These are phyloP conservation scores for Globisporangium lucens DNA, from an alignment of 352 stramenopile species.

Conservation along the genomic window DNA sequence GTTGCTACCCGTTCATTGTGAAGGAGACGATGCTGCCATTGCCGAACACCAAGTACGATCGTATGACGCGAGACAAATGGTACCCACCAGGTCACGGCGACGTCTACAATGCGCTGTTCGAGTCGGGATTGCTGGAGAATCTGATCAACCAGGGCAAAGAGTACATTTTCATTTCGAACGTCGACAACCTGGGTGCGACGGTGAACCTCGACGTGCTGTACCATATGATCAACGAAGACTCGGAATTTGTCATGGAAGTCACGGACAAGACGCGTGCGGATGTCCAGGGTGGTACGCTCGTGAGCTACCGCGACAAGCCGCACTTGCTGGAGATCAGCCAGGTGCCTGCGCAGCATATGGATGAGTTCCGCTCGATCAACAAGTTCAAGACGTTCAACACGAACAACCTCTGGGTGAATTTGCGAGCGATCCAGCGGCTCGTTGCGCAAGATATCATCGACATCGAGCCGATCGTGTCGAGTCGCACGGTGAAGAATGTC, in stretches of 20 bases:
- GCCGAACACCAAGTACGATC: slow-evolving; percentile 84
- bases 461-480: slow-evolving; percentile 93
- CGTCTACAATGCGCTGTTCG: slow-evolving; percentile 98
- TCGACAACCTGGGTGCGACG: slow-evolving; percentile 98
- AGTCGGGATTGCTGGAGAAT: slow-evolving; percentile 94
- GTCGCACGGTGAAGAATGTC: slow-evolving; percentile 94
- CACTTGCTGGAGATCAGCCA: slow-evolving; percentile 98
- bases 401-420: slow-evolving; percentile 99
- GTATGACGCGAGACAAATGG: slow-evolving; percentile 75
- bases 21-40: slow-evolving; percentile 90
- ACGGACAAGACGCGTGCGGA: slow-evolving; percentile 93
- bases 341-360: slow-evolving; percentile 94
- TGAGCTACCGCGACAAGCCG: slow-evolving; percentile 90
- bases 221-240: slow-evolving; percentile 97
- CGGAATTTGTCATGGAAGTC: slow-evolving; percentile 99
- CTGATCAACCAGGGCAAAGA: slow-evolving; percentile 96
- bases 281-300: slow-evolving; percentile 88
- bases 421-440: slow-evolving; percentile 96
- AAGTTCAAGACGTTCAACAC: slow-evolving; percentile 99
- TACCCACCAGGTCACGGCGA: slow-evolving; percentile 99
- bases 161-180: slow-evolving; percentile 99
- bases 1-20: slow-evolving; percentile 90
- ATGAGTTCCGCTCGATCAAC: slow-evolving; percentile 92
- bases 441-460: slow-evolving; percentile 97
- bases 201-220: slow-evolving; percentile 98